A percentile compares a stretch with the other conserved stretches of the same genome.
These are phyloP conservation scores for Dinochytrium kinnereticum DNA, from an alignment of 371 early-diverging fungal genomes.

Conservation along the genomic window DNA sequence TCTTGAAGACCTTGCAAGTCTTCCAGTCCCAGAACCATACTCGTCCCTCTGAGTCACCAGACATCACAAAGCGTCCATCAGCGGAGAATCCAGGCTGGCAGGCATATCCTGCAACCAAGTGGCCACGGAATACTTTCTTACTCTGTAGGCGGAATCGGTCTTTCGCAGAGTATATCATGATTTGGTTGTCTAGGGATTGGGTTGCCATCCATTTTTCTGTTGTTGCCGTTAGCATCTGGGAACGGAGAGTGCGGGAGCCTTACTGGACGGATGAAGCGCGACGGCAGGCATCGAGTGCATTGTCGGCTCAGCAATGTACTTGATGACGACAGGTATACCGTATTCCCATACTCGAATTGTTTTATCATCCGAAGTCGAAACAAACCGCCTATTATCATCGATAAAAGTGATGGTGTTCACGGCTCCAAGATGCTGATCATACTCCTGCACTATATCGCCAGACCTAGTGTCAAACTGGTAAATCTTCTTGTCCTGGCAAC, in stretches of 20 bases:
- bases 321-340: slow-evolving; percentile 96
- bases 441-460: slow-evolving; percentile 89
- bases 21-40: slow-evolving; percentile 98
- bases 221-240: too few relatives aligned
- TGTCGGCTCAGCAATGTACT: slow-evolving; percentile 93
- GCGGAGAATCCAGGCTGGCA: slow-evolving; percentile 93
- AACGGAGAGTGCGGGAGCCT: too few relatives aligned
- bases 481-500: slow-evolving; percentile 92
- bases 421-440: slow-evolving; percentile 95
- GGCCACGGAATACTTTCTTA: slow-evolving; percentile 92
- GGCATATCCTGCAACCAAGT: slow-evolving; percentile 93
- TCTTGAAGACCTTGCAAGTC: slow-evolving; percentile 78
- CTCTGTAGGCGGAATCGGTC: slow-evolving; percentile 87
- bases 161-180: slow-evolving; percentile 83
- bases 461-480: slow-evolving; percentile 83
- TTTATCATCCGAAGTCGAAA: slow-evolving; percentile 96
- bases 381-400: slow-evolving; percentile 91
- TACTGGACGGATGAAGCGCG: slow-evolving; percentile 84
- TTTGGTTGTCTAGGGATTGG: slow-evolving; percentile 94
- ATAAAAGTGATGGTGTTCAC: slow-evolving; percentile 97
- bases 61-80: slow-evolving; percentile 86
- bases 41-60: slow-evolving; percentile 92
- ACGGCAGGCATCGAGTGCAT: slow-evolving; percentile 97
- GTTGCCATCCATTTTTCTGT: slow-evolving; percentile 92
- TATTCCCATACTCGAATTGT: slow-evolving; percentile 96